These are phyloP conservation scores for Papiliotrema terrestris DNA, from an alignment of 1,284 basidiomycete species.

Conservation along the genomic window DNA sequence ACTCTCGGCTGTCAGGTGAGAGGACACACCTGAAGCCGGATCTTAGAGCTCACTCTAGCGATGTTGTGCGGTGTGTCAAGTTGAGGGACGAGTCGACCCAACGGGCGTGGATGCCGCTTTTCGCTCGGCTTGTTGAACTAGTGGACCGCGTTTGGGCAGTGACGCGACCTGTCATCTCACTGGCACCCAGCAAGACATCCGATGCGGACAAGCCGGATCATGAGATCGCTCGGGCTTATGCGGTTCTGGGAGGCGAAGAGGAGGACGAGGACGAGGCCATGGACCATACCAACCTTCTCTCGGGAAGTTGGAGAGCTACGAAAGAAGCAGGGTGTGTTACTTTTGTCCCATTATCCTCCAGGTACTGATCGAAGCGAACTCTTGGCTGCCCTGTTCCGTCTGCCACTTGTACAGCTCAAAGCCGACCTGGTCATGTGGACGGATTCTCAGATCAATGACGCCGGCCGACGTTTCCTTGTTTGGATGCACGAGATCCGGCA, in stretches of 20 bases:
- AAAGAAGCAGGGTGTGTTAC: constrained; percentile 42
- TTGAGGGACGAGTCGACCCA: constrained; percentile 10
- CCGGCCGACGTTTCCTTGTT: constrained; percentile 33
- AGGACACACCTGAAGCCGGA: neutral
- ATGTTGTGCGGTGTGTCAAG: constrained; percentile 26
- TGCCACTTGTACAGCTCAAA: constrained; percentile 15
- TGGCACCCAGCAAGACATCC: constrained; percentile 16
- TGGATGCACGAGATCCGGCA: constrained; percentile 50
- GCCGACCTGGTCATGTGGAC: constrained; percentile 27
- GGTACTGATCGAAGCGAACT: constrained; percentile 23
- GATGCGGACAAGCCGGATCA: constrained; percentile 31
- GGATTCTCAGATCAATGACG: constrained; percentile 24
- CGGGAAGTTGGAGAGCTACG: constrained; percentile 47
- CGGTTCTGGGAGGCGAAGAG: constrained; percentile 33
- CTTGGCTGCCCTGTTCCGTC: constrained; percentile 27
- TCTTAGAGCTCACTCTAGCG: constrained; percentile 11
- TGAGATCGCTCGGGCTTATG: constrained; percentile 46
- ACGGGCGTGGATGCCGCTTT: constrained; percentile 18
- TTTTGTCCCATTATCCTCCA: neutral
- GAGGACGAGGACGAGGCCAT: constrained; percentile 23
- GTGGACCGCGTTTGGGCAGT: constrained; percentile 39
- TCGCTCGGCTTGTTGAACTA: constrained; percentile 23
- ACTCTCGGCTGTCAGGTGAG: constrained; percentile 36
- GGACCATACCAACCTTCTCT: constrained; percentile 42
- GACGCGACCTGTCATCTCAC: constrained; percentile 40